A percentile compares a stretch with the other conserved stretches of the same genome.
Evolutionary conservation across 345 rosid genomes (phyloP).

Genomic region (Eucalyptus polyanthemos): DNA sequence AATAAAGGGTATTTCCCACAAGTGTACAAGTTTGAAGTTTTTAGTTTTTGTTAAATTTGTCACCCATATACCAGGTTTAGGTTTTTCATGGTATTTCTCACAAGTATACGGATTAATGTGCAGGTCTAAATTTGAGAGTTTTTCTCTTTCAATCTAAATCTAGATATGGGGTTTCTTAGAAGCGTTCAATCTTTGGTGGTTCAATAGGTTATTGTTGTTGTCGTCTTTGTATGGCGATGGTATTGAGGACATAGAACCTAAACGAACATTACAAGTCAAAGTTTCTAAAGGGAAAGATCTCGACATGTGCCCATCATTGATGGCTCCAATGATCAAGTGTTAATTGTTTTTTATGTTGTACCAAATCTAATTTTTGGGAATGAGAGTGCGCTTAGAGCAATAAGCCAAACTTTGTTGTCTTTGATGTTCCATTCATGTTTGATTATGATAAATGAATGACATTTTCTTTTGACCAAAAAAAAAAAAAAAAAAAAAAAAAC

Average conservation of each 20-base stretch:
- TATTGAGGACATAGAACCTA: accelerated
- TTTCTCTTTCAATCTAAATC: too few species aligned
- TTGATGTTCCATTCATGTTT: too few species aligned
- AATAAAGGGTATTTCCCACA: accelerated
- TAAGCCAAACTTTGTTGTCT: too few species aligned
- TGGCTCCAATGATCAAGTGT: accelerated
- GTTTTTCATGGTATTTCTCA: accelerated
- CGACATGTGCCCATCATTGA: accelerated
- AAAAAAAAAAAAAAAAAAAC: too few species aligned
- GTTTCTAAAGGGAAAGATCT: accelerated
- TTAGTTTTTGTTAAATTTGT: too few species aligned
- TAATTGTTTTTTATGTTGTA: accelerated
- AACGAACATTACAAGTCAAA: accelerated
- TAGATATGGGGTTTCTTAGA: too few species aligned
- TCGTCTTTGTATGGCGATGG: too few species aligned
- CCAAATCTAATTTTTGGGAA: accelerated
- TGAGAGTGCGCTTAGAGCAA: accelerated
- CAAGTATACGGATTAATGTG: accelerated
- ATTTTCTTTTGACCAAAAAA: too few species aligned
- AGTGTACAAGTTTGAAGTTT: neutral
- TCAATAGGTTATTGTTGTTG: too few species aligned
- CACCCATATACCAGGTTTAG: accelerated
- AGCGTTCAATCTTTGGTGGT: too few species aligned
- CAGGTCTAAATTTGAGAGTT: too few species aligned
- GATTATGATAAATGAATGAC: too few species aligned